These are phyloP conservation scores for Clitoria ternatea DNA, from an alignment of 306 rosid species.

Conservation along the genomic window DNA sequence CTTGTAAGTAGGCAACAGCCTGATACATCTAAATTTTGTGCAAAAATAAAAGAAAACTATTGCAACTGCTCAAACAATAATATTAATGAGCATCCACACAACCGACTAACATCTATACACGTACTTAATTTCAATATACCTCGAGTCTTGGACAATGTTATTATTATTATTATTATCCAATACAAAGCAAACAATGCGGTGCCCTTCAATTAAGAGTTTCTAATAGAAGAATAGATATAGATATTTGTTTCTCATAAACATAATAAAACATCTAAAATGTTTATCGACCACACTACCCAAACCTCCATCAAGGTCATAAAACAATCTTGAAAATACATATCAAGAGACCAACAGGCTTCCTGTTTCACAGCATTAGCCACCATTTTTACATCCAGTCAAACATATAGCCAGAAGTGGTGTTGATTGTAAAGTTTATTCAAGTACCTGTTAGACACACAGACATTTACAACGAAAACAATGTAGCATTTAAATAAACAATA, in stretches of 20 bases:
- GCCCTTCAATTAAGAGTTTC: background rate
- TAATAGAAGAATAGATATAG: background rate
- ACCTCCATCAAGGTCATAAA: conserved; percentile 1
- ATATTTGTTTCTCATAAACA: background rate
- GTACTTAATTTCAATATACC: background rate
- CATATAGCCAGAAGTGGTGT: conserved; percentile 3
- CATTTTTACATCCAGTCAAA: background rate
- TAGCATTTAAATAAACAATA: background rate
- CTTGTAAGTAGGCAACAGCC: background rate
- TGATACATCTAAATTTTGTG: background rate
- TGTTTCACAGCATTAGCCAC: conserved; percentile 25
- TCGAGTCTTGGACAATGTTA: background rate
- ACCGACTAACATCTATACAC: background rate
- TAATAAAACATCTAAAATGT: background rate
- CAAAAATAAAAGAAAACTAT: background rate
- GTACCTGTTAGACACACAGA: conserved; percentile 19
- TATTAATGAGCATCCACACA: background rate
- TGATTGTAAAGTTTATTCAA: conserved; percentile 13
- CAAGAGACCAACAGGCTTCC: conserved; percentile 17
- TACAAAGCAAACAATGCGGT: conserved; percentile 3
- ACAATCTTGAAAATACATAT: background rate
- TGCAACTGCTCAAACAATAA: background rate
- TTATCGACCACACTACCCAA: background rate
- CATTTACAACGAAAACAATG: background rate
- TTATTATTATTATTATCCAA: conserved; percentile 1